A percentile compares a stretch with the other conserved stretches of the same genome.
phyloP scores from a whole-genome alignment of 495 filamentous ascomycete genomes.

The Cladorrhinum samala region DNA sequence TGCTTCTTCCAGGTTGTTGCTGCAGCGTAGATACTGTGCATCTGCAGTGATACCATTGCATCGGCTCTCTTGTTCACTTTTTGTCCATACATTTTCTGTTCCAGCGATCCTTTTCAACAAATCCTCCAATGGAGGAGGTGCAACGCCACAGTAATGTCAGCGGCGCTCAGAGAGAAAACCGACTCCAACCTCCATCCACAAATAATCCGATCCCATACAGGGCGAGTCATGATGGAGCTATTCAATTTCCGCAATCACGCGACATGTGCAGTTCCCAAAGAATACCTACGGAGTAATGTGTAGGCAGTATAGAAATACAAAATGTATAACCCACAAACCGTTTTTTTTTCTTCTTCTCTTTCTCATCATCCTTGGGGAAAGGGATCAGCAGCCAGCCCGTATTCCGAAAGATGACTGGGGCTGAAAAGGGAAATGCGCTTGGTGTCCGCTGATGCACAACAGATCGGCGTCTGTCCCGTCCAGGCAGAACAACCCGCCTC shows the following conservation, averaged over 20 bases:
- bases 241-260: not conserved
- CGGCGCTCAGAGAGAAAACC: not conserved
- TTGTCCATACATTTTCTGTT: not conserved
- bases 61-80: not conserved
- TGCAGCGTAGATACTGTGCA: too few relatives aligned
- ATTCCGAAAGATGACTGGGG: too few relatives aligned
- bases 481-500: conserved; percentile 3
- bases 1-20: too few relatives aligned
- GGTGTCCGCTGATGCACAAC: conserved; percentile 1
- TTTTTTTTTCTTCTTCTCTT: not conserved
- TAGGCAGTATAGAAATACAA: too few relatives aligned
- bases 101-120: too few relatives aligned
- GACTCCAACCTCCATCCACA: not conserved
- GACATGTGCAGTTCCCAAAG: too few relatives aligned
- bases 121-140: too few relatives aligned
- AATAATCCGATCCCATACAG: not conserved
- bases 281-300: too few relatives aligned
- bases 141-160: too few relatives aligned
- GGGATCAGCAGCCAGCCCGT: too few relatives aligned
- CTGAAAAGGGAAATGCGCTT: not conserved
- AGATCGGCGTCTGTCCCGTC: not conserved
- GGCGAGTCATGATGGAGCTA: not conserved
- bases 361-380: too few relatives aligned
- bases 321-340: too few relatives aligned
- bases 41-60: not conserved